phyloP scores from a whole-genome alignment of 2,329 filamentous ascomycete species.

The Atkinsonella hypoxylon region DNA sequence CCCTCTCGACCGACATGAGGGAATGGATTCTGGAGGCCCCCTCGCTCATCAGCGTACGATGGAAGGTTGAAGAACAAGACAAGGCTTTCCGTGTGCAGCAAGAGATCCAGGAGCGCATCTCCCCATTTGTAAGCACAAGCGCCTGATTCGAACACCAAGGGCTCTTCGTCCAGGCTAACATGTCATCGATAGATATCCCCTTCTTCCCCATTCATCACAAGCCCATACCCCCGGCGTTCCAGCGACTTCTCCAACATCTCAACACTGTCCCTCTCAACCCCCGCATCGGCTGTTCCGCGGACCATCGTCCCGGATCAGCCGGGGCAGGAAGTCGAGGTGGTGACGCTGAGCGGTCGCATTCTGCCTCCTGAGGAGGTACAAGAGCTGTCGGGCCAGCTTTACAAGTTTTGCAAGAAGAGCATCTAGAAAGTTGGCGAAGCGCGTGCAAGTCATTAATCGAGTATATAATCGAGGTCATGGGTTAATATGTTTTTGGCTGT shows the following conservation, averaged over 20 bases:
- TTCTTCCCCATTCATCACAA: background rate
- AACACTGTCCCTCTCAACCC: background rate
- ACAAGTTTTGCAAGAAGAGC: conserved; percentile 1
- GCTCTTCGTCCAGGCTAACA: background rate
- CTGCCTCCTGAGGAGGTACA: conserved; percentile 2
- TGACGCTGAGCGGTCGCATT: conserved; percentile 1
- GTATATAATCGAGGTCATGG: background rate
- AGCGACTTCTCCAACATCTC: conserved; percentile 4
- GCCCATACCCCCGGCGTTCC: background rate
- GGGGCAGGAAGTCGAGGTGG: background rate
- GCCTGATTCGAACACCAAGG: background rate
- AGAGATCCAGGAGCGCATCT: conserved; percentile 34
- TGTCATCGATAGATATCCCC: background rate
- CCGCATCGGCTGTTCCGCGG: background rate
- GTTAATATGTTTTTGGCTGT: background rate
- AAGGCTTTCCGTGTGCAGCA: conserved; percentile 29
- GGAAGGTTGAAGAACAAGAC: conserved; percentile 48
- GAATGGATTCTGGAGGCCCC: conserved; percentile 44
- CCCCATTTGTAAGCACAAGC: conserved; percentile 12
- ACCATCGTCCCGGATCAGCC: background rate
- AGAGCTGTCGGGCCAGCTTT: conserved; percentile 3
- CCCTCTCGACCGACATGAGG: conserved; percentile 34
- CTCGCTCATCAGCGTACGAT: conserved; percentile 40
- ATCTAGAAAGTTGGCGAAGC: background rate
- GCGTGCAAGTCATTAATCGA: background rate